These are phyloP conservation scores for Acacia crassicarpa DNA, from an alignment of 306 rosid genomes.

Conservation along the genomic window DNA sequence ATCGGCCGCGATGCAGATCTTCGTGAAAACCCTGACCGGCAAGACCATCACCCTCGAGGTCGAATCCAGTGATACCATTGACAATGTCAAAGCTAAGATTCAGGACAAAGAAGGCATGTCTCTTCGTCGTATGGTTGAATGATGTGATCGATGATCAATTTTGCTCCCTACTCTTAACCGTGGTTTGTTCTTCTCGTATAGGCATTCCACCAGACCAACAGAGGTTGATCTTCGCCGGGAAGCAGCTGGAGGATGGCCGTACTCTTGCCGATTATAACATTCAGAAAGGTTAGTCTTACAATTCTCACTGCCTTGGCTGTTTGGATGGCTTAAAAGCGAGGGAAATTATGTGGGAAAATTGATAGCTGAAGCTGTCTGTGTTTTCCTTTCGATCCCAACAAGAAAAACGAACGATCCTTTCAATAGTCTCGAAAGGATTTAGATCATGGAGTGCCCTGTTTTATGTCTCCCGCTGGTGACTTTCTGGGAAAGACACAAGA, in stretches of 20 bases:
- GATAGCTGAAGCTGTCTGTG: background rate
- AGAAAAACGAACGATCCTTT: background rate
- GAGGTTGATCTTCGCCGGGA: constrained; percentile 92
- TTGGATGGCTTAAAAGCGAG: background rate
- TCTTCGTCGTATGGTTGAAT: background rate
- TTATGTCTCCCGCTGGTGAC: background rate
- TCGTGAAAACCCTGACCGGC: constrained; percentile 97
- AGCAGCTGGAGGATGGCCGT: constrained; percentile 98
- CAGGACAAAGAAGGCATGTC: constrained; percentile 90
- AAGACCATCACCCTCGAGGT: constrained; percentile 99
- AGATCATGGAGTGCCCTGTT: background rate
- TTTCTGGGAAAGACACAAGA: background rate
- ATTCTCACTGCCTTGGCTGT: background rate
- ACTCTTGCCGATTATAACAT: constrained; percentile 96
- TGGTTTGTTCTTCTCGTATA: background rate
- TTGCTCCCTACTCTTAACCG: background rate
- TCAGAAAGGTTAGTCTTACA: constrained; percentile 67
- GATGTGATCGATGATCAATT: background rate
- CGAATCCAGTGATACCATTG: constrained; percentile 93
- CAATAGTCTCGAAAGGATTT: background rate
- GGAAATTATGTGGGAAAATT: background rate
- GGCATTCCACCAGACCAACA: constrained; percentile 99
- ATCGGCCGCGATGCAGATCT: constrained; percentile 74
- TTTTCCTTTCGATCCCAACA: background rate
- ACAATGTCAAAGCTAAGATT: constrained; percentile 88